A percentile compares a stretch with the other conserved stretches of the same genome.
These are phyloP conservation scores for Rhipidocladum racemiflorum DNA, from an alignment of 176 grass and related monocot genomes.

Conservation along the genomic window DNA sequence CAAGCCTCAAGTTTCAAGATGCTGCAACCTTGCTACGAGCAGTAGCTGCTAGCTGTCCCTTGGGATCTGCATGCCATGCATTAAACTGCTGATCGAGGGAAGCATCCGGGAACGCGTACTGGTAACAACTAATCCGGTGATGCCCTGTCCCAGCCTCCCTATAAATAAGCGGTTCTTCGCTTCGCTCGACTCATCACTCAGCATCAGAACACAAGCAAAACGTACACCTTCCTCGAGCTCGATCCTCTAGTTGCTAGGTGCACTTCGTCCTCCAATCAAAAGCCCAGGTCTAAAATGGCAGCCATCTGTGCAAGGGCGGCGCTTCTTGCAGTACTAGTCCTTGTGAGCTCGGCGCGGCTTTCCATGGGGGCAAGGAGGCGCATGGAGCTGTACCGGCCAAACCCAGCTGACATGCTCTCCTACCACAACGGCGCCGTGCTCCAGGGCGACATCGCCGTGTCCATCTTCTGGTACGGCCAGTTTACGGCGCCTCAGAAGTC, in stretches of 20 bases:
- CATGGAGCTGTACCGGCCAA: slow-evolving; percentile 48
- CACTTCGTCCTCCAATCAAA: not conserved
- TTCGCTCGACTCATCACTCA: not conserved
- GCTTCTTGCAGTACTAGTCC: not conserved
- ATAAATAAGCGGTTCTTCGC: slow-evolving; percentile 25
- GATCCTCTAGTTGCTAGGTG: not conserved
- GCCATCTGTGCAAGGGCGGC: not conserved
- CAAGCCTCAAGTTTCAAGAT: slow-evolving; percentile 18
- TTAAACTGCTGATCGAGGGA: not conserved
- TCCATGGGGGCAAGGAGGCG: slow-evolving; percentile 34
- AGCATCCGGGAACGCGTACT: slow-evolving; percentile 34
- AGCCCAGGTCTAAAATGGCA: not conserved
- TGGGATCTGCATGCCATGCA: slow-evolving; percentile 30
- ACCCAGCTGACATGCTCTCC: slow-evolving; percentile 47
- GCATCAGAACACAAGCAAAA: not conserved
- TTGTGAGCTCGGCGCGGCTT: slow-evolving; percentile 24
- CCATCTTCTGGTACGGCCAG: slow-evolving; percentile 65
- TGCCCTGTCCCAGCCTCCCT: not conserved
- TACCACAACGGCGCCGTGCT: slow-evolving; percentile 72
- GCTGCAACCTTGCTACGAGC: slow-evolving; percentile 7
- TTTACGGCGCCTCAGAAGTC: slow-evolving; percentile 60
- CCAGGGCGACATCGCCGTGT: slow-evolving; percentile 52
- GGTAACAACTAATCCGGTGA: not conserved
- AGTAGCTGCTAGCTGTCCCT: slow-evolving; percentile 13
- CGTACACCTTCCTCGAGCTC: not conserved